Conservation (phyloP, 1,284 basidiomycete genomes). For the Marasmius tenuissimus region DNA sequence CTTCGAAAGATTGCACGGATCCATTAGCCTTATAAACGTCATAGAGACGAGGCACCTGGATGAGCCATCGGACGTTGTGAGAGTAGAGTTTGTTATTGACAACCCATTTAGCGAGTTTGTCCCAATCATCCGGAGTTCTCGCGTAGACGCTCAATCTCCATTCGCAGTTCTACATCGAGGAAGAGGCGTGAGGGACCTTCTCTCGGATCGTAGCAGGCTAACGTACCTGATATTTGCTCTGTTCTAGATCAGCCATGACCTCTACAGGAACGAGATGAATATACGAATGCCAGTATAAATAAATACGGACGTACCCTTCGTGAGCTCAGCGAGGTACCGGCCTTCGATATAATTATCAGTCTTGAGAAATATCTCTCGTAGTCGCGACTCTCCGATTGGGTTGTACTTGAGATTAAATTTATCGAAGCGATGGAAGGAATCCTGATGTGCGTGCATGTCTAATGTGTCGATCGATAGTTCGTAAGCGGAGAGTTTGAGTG, state of each 20-base stretch:
- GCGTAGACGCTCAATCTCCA: conserved; percentile 98
- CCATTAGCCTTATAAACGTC: conserved; percentile 94
- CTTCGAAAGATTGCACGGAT: conserved; percentile 85
- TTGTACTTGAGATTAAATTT: conserved; percentile 95
- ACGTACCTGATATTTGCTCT: conserved; percentile 94
- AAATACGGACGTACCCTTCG: conserved; percentile 60
- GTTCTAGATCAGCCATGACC: conserved; percentile 94
- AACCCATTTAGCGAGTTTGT: conserved; percentile 97
- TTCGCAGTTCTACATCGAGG: conserved; percentile 76
- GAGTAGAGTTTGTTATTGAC: conserved; percentile 92
- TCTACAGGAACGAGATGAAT: conserved; percentile 49
- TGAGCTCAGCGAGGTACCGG: conserved; percentile 93
- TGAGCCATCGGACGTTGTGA: conserved; percentile 97
- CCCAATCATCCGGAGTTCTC: conserved; percentile 84
- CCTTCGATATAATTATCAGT: conserved; percentile 95
- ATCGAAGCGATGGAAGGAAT: conserved; percentile 97
- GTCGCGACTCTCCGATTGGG: conserved; percentile 91
- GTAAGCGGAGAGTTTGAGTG: conserved; percentile 93
- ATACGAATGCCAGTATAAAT: no score
- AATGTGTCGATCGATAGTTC: conserved; percentile 98
- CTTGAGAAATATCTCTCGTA: conserved; percentile 98
- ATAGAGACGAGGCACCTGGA: conserved; percentile 95
- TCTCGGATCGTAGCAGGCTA: background rate
- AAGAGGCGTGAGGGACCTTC: conserved; percentile 7
- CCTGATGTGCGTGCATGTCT: conserved; percentile 99